Evolutionary conservation across 2,329 filamentous ascomycete species (phyloP).

Genomic region (Stemphylium beticola): DNA sequence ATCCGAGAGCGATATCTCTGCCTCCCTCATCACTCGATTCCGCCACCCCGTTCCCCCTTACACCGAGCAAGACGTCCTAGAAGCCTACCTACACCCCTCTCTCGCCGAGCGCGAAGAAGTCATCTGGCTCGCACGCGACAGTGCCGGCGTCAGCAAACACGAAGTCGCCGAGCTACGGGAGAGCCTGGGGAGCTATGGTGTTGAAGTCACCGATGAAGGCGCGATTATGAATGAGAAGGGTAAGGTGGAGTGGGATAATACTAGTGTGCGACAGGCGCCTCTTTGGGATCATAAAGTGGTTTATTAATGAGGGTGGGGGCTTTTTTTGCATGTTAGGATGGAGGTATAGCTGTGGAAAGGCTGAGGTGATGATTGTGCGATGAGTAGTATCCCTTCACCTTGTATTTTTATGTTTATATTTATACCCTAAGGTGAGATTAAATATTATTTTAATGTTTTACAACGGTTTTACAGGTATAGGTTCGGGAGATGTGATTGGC

Average conservation of each 20-base stretch:
- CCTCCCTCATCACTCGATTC: conserved; percentile 14
- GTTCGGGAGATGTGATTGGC: too few relatives aligned
- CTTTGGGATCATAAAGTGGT: conserved; percentile 7
- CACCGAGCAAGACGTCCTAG: conserved; percentile 16
- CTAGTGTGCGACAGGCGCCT: conserved; percentile 5
- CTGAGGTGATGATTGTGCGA: background rate
- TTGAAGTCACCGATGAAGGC: conserved; percentile 53
- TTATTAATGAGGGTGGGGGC: conserved; percentile 4
- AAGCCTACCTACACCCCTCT: conserved; percentile 23
- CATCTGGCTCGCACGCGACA: conserved; percentile 38
- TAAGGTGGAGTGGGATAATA: conserved; percentile 49
- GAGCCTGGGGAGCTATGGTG: conserved; percentile 32
- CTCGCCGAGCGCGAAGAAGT: conserved; percentile 14
- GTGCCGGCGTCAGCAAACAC: conserved; percentile 50
- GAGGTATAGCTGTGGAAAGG: too few relatives aligned
- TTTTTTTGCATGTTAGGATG: too few relatives aligned
- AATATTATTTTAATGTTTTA: too few relatives aligned
- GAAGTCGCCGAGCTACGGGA: conserved; percentile 51
- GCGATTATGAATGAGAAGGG: conserved; percentile 55
- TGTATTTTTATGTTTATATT: background rate
- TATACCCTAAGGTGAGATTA: background rate
- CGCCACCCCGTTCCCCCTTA: conserved; percentile 14
- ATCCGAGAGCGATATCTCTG: conserved; percentile 14
- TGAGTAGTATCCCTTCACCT: background rate
- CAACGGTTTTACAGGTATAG: too few relatives aligned